These are phyloP conservation scores for Colletotrichum liriopes DNA, from an alignment of 2,329 filamentous ascomycete species.

Conservation along the genomic window DNA sequence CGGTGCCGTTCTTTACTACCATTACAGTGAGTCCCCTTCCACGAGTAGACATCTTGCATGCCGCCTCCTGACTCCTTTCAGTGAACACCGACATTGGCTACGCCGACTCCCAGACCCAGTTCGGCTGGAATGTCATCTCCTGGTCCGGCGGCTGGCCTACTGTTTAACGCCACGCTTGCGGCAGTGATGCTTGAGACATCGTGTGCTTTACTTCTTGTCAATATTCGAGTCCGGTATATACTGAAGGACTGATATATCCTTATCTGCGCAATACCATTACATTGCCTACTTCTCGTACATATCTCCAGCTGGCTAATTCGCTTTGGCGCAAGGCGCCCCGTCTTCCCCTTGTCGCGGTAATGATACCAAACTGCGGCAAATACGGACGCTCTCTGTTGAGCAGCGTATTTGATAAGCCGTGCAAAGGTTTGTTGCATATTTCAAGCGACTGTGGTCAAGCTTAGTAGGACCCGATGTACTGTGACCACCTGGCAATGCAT, in stretches of 20 bases:
- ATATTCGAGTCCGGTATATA: constrained; percentile 23
- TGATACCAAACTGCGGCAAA: too few species aligned
- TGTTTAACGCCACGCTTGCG: constrained; percentile 15
- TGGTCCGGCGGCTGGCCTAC: constrained; percentile 66
- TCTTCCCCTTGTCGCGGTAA: too few species aligned
- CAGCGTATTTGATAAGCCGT: too few species aligned
- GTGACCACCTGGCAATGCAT: too few species aligned
- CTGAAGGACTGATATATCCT: not conserved
- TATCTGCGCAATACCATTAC: not conserved
- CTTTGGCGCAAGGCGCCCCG: too few species aligned
- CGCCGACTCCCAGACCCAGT: constrained; percentile 61
- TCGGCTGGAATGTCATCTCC: constrained; percentile 66
- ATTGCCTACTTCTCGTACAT: not conserved
- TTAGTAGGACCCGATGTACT: too few species aligned
- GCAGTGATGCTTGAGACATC: not conserved
- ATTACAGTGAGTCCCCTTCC: constrained; percentile 46
- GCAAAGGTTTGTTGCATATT: too few species aligned
- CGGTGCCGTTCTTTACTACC: constrained; percentile 61
- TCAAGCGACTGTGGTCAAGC: too few species aligned
- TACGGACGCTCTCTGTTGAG: too few species aligned
- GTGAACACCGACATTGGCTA: constrained; percentile 54
- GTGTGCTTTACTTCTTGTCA: constrained; percentile 17
- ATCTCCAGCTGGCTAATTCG: not conserved
- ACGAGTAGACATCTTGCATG: not conserved
- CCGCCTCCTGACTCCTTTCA: not conserved